Evolutionary conservation across 768 basidiomycete species (phyloP), one percentile per base, ranked within the genome.

Genomic region (Rhizopogon rudus): DNA sequence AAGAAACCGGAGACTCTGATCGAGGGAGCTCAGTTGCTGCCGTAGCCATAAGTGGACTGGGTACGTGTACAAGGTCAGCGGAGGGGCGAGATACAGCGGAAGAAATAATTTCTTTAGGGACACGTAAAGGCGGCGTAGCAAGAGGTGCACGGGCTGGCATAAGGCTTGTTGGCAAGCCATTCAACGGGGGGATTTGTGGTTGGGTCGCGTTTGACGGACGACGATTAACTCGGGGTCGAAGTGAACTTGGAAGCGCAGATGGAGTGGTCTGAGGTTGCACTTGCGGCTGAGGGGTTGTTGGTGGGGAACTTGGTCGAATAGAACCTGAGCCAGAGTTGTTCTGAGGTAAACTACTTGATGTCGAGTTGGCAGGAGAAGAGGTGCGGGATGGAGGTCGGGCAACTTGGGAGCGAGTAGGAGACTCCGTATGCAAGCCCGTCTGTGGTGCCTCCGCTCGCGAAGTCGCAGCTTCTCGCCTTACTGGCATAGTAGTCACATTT

Each of bases 131-230:
- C 5, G 69, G 57, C 51, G 64, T 54, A 33, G 37, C 68, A 4
- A 45, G 61, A 62, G 54, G 66, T 41, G 48, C 50, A 46, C 49
- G 72, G 40, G 58, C 50, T 44, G 61, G 66, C 52, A 65, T 41
- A 49, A 68, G 67, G 45, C 62, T 64, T n/a, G 62, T 51, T n/a
- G 66, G 60, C 55, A 63, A 37, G 12, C 53, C 39, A 13, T 73
- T 61, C 9, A 62, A 54, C 14, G 65, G 74, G 55, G 69, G 68
- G 20, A 10, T 25, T 10, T 37, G 48, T 8, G 71, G 69, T 9
- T 68, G 53, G 28, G 75, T 70, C 17, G 75, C 73, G 57, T 79
- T 76, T 9, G 78, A 78, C 9, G 80, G 81, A 13, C 75, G 72
- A 46, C 78, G 73, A 10, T 51, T 63, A 48, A 67, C 61, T 14